These are phyloP conservation scores for Trichophyton benhamiae DNA, from an alignment of 2,329 filamentous ascomycete genomes.

Conservation along the genomic window DNA sequence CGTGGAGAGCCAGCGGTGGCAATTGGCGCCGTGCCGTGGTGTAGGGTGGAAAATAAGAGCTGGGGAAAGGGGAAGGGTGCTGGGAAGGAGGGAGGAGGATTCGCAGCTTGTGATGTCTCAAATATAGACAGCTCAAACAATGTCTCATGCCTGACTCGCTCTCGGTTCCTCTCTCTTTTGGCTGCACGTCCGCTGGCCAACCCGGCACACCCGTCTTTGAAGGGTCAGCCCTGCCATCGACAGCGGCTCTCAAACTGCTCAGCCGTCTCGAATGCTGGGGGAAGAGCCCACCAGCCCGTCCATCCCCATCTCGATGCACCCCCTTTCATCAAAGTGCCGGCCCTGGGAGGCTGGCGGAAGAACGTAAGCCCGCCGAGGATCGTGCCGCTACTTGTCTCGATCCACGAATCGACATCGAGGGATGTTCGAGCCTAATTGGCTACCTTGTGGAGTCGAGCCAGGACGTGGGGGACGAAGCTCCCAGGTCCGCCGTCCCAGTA, in stretches of 20 bases:
- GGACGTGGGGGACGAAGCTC: neutral
- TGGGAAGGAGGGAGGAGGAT: too few species aligned
- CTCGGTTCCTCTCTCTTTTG: neutral
- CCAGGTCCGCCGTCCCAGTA: too few species aligned
- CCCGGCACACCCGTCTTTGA: neutral
- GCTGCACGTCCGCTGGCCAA: neutral
- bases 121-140: neutral
- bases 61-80: neutral
- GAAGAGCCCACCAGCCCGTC: neutral
- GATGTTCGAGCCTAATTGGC: conserved; percentile 1
- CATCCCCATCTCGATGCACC: neutral
- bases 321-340: neutral
- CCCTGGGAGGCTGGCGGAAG: neutral
- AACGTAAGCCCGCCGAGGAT: conserved; percentile 1
- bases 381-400: neutral
- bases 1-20: neutral
- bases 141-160: neutral
- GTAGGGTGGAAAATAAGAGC: neutral
- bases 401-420: conserved; percentile 3
- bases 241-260: neutral
- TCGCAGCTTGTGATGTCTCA: neutral
- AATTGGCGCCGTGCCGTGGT: neutral
- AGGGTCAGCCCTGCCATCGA: neutral
- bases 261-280: neutral
- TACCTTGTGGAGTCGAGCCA: neutral